Percentiles rank a stretch among this genome's conserved stretches.
These are phyloP conservation scores for Albophoma yamanashiensis DNA, from an alignment of 2,329 filamentous ascomycete genomes.

Conservation along the genomic window DNA sequence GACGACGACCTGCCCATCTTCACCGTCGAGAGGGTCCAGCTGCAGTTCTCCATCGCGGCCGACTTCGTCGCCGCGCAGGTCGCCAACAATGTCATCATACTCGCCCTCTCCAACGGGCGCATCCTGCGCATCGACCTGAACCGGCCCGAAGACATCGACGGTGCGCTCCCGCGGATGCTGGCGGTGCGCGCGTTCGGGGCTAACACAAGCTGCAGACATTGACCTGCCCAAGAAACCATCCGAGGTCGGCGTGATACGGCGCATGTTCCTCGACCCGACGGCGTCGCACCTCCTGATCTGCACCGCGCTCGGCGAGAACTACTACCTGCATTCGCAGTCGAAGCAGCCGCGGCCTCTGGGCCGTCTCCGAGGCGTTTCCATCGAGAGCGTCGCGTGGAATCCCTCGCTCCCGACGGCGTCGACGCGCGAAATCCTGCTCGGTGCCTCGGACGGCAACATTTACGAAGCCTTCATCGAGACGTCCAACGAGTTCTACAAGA, in stretches of 20 bases:
- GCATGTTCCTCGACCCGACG: slow-evolving; percentile 95
- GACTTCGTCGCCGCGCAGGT: slow-evolving; percentile 96
- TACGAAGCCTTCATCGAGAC: slow-evolving; percentile 95
- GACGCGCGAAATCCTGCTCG: slow-evolving; percentile 86
- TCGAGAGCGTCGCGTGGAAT: slow-evolving; percentile 92
- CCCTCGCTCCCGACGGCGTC: slow-evolving; percentile 86
- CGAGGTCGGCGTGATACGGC: slow-evolving; percentile 84
- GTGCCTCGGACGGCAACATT: slow-evolving; percentile 85
- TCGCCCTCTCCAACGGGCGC: slow-evolving; percentile 84
- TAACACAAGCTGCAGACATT: slow-evolving; percentile 59
- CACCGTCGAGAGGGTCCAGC: slow-evolving; percentile 82
- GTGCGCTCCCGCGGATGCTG: slow-evolving; percentile 25
- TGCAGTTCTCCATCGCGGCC: slow-evolving; percentile 88
- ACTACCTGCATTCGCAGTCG: slow-evolving; percentile 93
- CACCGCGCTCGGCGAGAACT: slow-evolving; percentile 89
- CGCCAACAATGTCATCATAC: slow-evolving; percentile 89
- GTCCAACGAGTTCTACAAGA: slow-evolving; percentile 85
- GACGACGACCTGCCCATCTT: slow-evolving; percentile 78
- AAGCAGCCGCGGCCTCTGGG: slow-evolving; percentile 75
- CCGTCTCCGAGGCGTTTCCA: slow-evolving; percentile 72
- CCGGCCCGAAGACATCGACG: slow-evolving; percentile 89
- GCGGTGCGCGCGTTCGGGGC: slow-evolving; percentile 2
- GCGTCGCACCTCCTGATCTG: slow-evolving; percentile 89
- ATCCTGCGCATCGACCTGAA: slow-evolving; percentile 92
- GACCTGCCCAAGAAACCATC: slow-evolving; percentile 89